Base-by-base conservation (phyloP, 495 filamentous ascomycete species). In the Penicillium waksmanii region DNA sequence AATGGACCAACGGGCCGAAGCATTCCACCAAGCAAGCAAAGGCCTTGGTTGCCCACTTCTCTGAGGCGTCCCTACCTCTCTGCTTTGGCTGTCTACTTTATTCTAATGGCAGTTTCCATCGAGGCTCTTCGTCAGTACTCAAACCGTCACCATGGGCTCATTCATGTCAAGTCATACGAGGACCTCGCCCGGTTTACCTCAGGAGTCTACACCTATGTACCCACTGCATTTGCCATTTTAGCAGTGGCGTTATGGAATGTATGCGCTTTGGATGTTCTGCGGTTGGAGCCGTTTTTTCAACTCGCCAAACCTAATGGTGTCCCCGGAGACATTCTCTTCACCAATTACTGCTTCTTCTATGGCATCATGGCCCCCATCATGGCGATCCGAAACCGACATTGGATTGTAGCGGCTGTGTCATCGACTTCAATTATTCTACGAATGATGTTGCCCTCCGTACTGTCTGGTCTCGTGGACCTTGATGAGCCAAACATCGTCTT, bases 201-300 rank as follows among this genome's bases (percentile, higher is more conserved):
- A 36, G 54, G 51, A 5, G 58, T 60, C 8, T 72, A 62, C 36
- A 65, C 54, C 3, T 62, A 73, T 52, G 38, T 64, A 2, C 70
- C 70, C 3, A 63, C 66, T 9, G 42, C 54, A 12, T 38, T 67
- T 27, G 67, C 63, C 11, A 47, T 70, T 2, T 2, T 70, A 10
- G 58, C 57, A 3, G 51, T 61, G 34, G 56, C 54, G 5, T 21
- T 73, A 12, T 66, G 68, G 65, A 58, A 61, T 6, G 34, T 70
- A 3, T 66, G 52, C 17, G 59, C 61, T 31, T 53, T 57, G 13
- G 70, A 73, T 54, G 62, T 64, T 4, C 36, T 70, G 19, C 61
- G 70, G 5, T 57, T 73, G 38, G 70, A 73, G 55, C 63, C 70
- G 3, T 73, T 61, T 23, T 70, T 68, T 23, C 70, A 73, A 27